Base-by-base conservation (phyloP, 352 stramenopile genomes). In the Globisporangium recalcitrans region DNA sequence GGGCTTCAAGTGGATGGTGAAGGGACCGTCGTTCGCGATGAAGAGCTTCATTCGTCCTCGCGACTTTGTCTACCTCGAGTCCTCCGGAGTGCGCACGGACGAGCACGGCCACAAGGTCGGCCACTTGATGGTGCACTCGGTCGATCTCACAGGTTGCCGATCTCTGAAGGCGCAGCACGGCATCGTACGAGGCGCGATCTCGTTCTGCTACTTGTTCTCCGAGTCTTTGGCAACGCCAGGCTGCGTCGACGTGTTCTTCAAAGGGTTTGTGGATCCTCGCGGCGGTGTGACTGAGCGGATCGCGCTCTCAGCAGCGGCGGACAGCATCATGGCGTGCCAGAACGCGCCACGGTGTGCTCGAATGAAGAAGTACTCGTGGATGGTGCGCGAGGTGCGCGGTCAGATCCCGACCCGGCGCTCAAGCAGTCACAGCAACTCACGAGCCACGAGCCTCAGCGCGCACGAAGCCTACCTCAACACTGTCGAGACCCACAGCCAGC, bases 201-300 rank as follows among this genome's bases (percentile, higher is more conserved):
- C 71, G 38, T 74, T 75, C 49, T 71, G 68, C 38, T 65, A 70
- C 42, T 44, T 78, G 10, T 78, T 78, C 31, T 65, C 64, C 19
- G 68, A 78, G 27, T 61, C 32, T n/a, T 14, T 29, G 22, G 2
- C 10, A 8, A 38, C 48, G 0, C 52, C 29, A 2, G 63, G 63
- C 4, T 19, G 21, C 4, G 57, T 75, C 19, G 71, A 78, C 9
- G 60, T 78, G 2, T 78, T 78, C 52, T 69, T 64, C 60, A 75
- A 75, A 27, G 71, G 71, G 11, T 78, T 74, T 49, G 57, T 78
- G 4, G 71, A 78, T 19, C 71, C 65, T 22, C 68, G 66, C 7
- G 68, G 71, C 10, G 55, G 68, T 0, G 56, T 75, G 36, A 51
- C 67, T 2, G 61, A 67, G n/a, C 59, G 52, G 1, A 40, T 78